These are phyloP conservation scores for Astragalus membranaceus DNA, from an alignment of 306 rosid genomes.

Conservation along the genomic window DNA sequence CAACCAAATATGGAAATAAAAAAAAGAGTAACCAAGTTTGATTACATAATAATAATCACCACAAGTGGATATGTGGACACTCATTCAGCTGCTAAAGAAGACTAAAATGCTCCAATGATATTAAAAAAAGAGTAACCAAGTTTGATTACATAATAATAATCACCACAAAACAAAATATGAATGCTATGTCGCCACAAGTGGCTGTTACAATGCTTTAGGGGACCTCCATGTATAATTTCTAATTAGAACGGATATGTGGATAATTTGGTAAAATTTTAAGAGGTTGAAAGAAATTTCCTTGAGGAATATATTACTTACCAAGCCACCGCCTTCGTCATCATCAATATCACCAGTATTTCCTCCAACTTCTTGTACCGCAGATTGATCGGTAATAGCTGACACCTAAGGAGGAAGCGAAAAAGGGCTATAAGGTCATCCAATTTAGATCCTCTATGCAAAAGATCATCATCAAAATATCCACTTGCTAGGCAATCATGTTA, in stretches of 20 bases:
- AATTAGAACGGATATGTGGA: neutral
- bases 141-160: neutral
- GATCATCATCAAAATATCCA: slow-evolving; percentile 15
- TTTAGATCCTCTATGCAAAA: neutral
- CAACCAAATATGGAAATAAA: neutral
- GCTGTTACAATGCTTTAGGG: neutral
- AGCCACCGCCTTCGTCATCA: slow-evolving; percentile 86
- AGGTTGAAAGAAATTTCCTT: neutral
- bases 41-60: too few relatives aligned
- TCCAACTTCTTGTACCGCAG: slow-evolving; percentile 71
- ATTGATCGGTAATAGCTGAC: slow-evolving; percentile 81
- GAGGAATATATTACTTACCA: slow-evolving; percentile 49
- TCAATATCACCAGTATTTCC: slow-evolving; percentile 86
- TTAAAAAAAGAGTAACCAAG: neutral
- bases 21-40: too few relatives aligned
- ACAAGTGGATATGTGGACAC: too few relatives aligned
- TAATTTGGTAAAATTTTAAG: neutral
- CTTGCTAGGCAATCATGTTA: neutral
- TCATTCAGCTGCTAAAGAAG: neutral
- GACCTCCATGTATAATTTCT: neutral
- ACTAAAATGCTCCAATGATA: neutral
- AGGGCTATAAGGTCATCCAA: slow-evolving; percentile 1
- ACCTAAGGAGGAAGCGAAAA: slow-evolving; percentile 43
- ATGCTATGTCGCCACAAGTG: neutral
- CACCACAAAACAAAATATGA: neutral